Evolutionary conservation across 139 green algal genomes (phyloP).

Genomic region (Zygnema circumcarinatum): DNA sequence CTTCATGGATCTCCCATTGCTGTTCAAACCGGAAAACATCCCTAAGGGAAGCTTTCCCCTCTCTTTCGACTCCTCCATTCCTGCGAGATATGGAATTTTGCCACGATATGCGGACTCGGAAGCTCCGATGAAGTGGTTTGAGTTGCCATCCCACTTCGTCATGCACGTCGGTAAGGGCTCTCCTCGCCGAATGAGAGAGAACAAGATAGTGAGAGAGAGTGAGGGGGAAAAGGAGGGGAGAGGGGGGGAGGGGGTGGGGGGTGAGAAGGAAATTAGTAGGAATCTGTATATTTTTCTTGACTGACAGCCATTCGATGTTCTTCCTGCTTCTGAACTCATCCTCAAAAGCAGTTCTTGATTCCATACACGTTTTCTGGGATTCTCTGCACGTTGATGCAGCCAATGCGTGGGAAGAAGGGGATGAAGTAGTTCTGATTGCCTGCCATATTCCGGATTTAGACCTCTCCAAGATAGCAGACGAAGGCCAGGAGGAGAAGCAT

Average conservation of each 20-base stretch:
- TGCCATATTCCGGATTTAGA: constrained; percentile 19
- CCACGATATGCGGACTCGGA: constrained; percentile 31
- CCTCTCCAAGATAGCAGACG: background rate
- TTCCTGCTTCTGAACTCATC: background rate
- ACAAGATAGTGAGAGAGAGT: background rate
- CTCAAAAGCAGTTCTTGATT: background rate
- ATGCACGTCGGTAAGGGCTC: constrained; percentile 53
- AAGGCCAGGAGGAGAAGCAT: constrained; percentile 15
- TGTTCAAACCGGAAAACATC: constrained; percentile 43
- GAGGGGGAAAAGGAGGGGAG: background rate
- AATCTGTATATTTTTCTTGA: background rate
- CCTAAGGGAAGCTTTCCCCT: constrained; percentile 21
- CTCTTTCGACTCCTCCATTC: constrained; percentile 28
- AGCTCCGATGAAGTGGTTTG: constrained; percentile 55
- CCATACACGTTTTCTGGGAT: background rate
- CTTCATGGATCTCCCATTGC: constrained; percentile 57
- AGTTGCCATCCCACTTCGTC: constrained; percentile 47
- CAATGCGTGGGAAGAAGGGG: constrained; percentile 51
- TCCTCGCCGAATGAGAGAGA: too few relatives aligned
- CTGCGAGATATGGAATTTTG: constrained; percentile 42
- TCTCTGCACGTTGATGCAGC: constrained; percentile 11
- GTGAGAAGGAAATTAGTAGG: background rate
- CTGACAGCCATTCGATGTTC: background rate
- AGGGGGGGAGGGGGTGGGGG: too few relatives aligned
- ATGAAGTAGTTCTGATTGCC: constrained; percentile 28